Conservation (phyloP, 2,329 filamentous ascomycete genomes). For the Trichoderma guizhouense region DNA sequence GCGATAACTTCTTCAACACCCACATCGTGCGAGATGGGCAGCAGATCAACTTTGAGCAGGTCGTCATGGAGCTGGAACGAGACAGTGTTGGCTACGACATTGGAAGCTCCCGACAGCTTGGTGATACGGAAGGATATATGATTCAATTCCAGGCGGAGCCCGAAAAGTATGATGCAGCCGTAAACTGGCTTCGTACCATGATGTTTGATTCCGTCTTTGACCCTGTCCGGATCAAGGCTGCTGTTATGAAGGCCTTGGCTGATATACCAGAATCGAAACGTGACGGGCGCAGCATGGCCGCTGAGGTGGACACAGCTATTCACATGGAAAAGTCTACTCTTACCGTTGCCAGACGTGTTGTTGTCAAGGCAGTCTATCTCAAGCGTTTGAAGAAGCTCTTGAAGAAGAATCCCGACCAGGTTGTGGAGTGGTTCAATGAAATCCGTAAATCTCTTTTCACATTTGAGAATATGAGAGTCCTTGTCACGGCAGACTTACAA, state of each 20-base stretch:
- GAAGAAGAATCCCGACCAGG: conserved; percentile 68
- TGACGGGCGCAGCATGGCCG: conserved; percentile 67
- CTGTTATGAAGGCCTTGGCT: conserved; percentile 76
- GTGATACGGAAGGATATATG: conserved; percentile 76
- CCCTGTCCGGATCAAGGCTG: conserved; percentile 58
- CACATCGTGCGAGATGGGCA: conserved; percentile 76
- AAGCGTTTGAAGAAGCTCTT: conserved; percentile 81
- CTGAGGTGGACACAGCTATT: conserved; percentile 69
- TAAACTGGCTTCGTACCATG: conserved; percentile 80
- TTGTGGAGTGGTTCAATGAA: conserved; percentile 73
- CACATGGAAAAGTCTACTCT: conserved; percentile 76
- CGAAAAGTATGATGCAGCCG: conserved; percentile 77
- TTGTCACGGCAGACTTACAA: conserved; percentile 76
- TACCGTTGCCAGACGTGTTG: conserved; percentile 70
- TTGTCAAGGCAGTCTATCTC: conserved; percentile 85
- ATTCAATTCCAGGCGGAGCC: conserved; percentile 84
- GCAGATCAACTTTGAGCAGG: conserved; percentile 81
- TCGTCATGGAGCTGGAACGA: conserved; percentile 85
- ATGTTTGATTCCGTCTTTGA: conserved; percentile 91
- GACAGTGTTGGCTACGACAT: conserved; percentile 85
- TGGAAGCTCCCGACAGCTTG: conserved; percentile 62
- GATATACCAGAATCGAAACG: conserved; percentile 92
- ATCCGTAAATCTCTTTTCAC: conserved; percentile 74
- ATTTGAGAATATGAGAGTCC: conserved; percentile 78
- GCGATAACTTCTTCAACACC: conserved; percentile 91